A percentile compares a stretch with the other conserved stretches of the same genome.
phyloP scores from a whole-genome alignment of 2,329 filamentous ascomycete genomes.

The Claviceps paspali region DNA sequence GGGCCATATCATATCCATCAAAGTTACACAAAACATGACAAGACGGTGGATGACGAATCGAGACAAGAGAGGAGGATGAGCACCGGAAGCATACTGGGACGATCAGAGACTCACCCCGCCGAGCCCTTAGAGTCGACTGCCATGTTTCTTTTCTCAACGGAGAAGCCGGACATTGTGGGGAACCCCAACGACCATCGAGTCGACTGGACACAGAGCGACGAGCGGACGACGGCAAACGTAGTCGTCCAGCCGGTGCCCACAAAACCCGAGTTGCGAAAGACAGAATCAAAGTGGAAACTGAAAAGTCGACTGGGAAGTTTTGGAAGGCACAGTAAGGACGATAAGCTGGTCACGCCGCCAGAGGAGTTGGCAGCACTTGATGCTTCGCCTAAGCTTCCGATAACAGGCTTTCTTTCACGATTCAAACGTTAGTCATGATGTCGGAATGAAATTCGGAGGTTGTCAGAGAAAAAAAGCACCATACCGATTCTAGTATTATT shows the following conservation, averaged over 20 bases:
- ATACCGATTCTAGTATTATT: constrained; percentile 2
- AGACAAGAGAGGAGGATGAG: constrained; percentile 19
- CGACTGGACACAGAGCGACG: constrained; percentile 46
- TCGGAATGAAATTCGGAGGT: neutral
- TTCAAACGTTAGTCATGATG: constrained; percentile 24
- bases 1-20: constrained; percentile 18
- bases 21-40: constrained; percentile 9
- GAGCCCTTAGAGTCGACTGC: constrained; percentile 3
- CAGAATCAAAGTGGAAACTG: constrained; percentile 35
- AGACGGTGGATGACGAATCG: constrained; percentile 5
- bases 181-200: constrained; percentile 24
- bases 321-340: constrained; percentile 14
- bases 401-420: constrained; percentile 25
- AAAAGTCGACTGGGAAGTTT: constrained; percentile 24
- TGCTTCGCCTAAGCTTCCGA: constrained; percentile 18
- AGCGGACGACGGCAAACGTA: constrained; percentile 13
- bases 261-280: constrained; percentile 23
- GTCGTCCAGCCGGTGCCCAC: neutral
- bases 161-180: constrained; percentile 1
- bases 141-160: constrained; percentile 2
- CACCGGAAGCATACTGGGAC: constrained; percentile 19
- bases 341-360: constrained; percentile 9
- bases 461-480: neutral
- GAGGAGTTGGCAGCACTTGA: constrained; percentile 7
- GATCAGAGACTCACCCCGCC: constrained; percentile 5